Conservation (phyloP, 192 early-diverging fungal species). For the Jimgerdemannia lactiflua region DNA sequence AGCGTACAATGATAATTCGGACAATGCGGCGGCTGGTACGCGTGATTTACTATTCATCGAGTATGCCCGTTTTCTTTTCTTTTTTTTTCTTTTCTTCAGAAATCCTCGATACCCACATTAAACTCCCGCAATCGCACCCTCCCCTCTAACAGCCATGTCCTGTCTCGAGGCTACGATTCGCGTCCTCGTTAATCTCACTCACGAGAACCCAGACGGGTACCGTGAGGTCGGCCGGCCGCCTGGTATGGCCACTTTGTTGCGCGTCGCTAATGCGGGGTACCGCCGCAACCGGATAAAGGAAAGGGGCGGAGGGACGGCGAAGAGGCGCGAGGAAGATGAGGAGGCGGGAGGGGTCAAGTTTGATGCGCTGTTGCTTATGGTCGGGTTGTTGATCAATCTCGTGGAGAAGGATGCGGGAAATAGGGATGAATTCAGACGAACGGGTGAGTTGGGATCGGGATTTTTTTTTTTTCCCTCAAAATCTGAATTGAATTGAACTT, state of each 20-base stretch:
- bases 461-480: background rate
- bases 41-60: no score
- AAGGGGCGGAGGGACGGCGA: background rate
- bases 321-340: background rate
- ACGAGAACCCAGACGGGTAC: slow-evolving; percentile 14
- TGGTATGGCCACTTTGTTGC: slow-evolving; percentile 16
- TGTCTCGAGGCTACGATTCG: slow-evolving; percentile 13
- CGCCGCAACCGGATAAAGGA: background rate
- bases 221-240: slow-evolving; percentile 6
- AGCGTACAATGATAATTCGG: no score
- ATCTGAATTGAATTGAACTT: background rate
- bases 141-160: slow-evolving; percentile 16
- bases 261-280: slow-evolving; percentile 14
- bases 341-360: slow-evolving; percentile 14
- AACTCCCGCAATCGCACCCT: no score
- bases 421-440: slow-evolving; percentile 13
- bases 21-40: no score
- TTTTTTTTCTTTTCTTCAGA: no score
- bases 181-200: slow-evolving; percentile 18
- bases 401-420: slow-evolving; percentile 14
- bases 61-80: no score
- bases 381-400: slow-evolving; percentile 31
- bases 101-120: no score
- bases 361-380: slow-evolving; percentile 24
- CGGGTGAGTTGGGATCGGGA: slow-evolving; percentile 15